Evolutionary conservation across 73 alveolate species (phyloP).

Genomic region (Loxodes magnus): DNA sequence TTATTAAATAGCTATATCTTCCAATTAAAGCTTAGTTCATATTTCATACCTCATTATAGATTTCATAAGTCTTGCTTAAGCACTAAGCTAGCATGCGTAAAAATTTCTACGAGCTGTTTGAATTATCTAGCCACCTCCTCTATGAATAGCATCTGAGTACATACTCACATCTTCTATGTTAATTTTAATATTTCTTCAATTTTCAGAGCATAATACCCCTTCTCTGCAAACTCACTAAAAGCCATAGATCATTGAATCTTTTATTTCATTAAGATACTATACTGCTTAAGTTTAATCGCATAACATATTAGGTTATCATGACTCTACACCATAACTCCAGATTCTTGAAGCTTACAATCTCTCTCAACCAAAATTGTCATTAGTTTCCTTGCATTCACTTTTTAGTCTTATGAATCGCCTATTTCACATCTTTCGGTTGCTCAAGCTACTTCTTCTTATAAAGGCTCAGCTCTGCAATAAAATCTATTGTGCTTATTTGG

Average conservation of each 20-base stretch:
- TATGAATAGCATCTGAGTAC: not conserved
- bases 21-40: not conserved
- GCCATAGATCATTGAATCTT: not conserved
- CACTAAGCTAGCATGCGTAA: not conserved
- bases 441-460: not conserved
- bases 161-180: not conserved
- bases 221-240: not conserved
- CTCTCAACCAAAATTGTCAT: not conserved
- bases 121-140: not conserved
- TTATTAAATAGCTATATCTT: not conserved
- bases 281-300: not conserved
- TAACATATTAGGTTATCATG: not conserved
- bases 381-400: not conserved
- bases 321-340: not conserved
- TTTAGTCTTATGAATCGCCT: not conserved
- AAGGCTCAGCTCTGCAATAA: not conserved
- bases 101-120: not conserved
- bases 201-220: not conserved
- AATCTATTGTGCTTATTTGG: constrained; percentile 1
- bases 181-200: not conserved
- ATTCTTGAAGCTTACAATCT: not conserved
- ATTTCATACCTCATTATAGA: not conserved
- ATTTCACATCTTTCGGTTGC: not conserved
- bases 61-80: not conserved
- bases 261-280: not conserved